Conservation (phyloP, 768 basidiomycete genomes). For the Coprinopsis cinerea region DNA sequence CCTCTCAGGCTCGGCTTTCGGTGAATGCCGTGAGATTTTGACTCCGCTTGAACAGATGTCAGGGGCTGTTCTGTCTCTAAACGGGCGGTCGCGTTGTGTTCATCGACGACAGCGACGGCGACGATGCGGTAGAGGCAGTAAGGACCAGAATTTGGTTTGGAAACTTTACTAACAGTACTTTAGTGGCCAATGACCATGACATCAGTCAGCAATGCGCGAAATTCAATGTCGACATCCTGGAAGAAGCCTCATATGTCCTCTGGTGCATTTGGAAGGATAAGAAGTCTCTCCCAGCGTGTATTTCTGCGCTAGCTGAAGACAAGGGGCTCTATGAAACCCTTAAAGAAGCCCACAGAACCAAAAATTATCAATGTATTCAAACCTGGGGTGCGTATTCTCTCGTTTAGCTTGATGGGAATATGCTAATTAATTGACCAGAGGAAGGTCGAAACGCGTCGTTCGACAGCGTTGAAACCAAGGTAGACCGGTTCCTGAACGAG, state of each 20-base stretch:
- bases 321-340: constrained; percentile 26
- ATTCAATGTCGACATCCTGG: constrained; percentile 30
- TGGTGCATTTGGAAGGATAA: constrained; percentile 34
- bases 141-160: no score
- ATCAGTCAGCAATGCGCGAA: constrained; percentile 25
- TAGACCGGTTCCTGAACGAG: constrained; percentile 21
- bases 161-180: no score
- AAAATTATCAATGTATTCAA: constrained; percentile 27
- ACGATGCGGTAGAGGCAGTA: no score
- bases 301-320: constrained; percentile 25
- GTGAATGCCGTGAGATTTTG: no score
- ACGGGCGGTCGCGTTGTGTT: no score
- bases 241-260: constrained; percentile 35
- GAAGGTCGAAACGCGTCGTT: background rate
- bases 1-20: no score
- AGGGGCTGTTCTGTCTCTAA: no score
- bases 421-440: background rate
- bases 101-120: no score
- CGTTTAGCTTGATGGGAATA: background rate
- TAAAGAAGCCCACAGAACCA: constrained; percentile 23
- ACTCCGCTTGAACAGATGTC: no score
- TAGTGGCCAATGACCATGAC: constrained; percentile 20
- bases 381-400: constrained; percentile 24
- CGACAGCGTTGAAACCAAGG: constrained; percentile 6
- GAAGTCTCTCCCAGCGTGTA: constrained; percentile 29